These are phyloP conservation scores for Geotrichum europaeum DNA, from an alignment of 1,139 yeast genomes.

Conservation along the genomic window DNA sequence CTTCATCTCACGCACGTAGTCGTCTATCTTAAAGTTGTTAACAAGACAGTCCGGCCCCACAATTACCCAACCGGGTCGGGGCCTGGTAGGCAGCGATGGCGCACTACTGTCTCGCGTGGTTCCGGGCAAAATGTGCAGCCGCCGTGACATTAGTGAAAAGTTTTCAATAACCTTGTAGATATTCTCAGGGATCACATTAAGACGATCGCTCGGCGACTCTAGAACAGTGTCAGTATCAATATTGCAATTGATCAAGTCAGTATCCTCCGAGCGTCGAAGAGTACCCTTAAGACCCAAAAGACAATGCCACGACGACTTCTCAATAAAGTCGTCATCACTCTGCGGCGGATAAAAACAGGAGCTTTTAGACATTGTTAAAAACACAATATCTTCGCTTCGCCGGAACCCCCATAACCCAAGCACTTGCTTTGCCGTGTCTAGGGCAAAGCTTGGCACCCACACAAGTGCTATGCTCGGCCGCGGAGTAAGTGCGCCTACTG, in stretches of 20 bases:
- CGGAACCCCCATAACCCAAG: conserved; percentile 72
- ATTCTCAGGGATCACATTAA: conserved; percentile 63
- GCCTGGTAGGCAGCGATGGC: conserved; percentile 53
- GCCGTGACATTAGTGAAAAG: conserved; percentile 72
- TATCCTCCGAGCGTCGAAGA: conserved; percentile 76
- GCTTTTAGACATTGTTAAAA: conserved; percentile 40
- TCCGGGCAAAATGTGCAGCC: conserved; percentile 79
- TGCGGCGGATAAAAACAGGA: conserved; percentile 29
- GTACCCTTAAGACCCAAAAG: conserved; percentile 98
- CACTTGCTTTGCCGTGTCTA: conserved; percentile 45
- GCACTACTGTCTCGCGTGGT: conserved; percentile 39
- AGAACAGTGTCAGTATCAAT: conserved; percentile 83
- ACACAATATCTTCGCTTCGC: conserved; percentile 79
- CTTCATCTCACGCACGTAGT: conserved; percentile 42
- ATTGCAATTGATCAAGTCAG: conserved; percentile 83
- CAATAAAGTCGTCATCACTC: conserved; percentile 21
- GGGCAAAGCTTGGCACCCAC: conserved; percentile 68
- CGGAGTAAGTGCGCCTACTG: conserved; percentile 66
- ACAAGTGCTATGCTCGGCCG: conserved; percentile 81
- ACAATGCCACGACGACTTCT: conserved; percentile 66
- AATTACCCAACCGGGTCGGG: conserved; percentile 88
- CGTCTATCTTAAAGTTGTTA: conserved; percentile 55
- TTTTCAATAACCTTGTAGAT: conserved; percentile 85
- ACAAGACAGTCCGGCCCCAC: conserved; percentile 76
- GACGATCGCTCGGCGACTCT: conserved; percentile 36